phyloP scores from a whole-genome alignment of 1,284 basidiomycete species.

The Ustilago trichophora region DNA sequence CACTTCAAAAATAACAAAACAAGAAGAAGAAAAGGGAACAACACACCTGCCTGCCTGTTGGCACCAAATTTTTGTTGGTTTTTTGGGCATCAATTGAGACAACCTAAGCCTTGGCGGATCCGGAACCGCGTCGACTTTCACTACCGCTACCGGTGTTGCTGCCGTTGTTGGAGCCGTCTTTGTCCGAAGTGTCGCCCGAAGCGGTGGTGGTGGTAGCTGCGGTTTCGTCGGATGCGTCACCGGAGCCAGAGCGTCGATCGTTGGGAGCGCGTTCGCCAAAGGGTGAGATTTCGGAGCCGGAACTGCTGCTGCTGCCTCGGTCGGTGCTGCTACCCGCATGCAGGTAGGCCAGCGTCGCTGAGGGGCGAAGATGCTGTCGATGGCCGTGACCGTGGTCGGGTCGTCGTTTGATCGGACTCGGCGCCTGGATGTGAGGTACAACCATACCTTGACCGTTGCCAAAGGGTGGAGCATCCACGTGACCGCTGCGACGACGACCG shows the following conservation, averaged over 20 bases:
- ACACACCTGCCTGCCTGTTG: constrained; percentile 2
- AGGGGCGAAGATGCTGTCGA: constrained; percentile 46
- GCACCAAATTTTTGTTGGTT: no score
- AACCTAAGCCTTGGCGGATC: constrained; percentile 25
- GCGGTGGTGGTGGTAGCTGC: constrained; percentile 37
- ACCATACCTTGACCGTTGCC: background rate
- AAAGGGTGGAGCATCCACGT: constrained; percentile 6
- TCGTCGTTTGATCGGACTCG: constrained; percentile 44
- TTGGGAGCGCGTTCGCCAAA: constrained; percentile 25
- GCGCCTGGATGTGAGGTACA: constrained; percentile 27
- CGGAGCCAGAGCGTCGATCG: constrained; percentile 35
- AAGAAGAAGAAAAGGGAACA: background rate
- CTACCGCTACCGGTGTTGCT: constrained; percentile 33
- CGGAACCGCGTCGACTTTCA: constrained; percentile 34
- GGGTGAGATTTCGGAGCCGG: constrained; percentile 33
- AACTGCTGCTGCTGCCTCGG: constrained; percentile 38
- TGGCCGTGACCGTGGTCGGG: constrained; percentile 50
- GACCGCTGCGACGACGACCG: constrained; percentile 21
- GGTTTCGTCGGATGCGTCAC: constrained; percentile 47
- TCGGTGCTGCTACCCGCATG: constrained; percentile 37
- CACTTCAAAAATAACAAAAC: background rate
- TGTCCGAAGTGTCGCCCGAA: constrained; percentile 47
- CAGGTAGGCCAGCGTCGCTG: constrained; percentile 28
- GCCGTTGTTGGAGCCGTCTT: constrained; percentile 35
- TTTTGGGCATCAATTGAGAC: background rate